Base-by-base conservation (phyloP, 208 protist genomes). In the Plasmodiophora brassicae region DNA sequence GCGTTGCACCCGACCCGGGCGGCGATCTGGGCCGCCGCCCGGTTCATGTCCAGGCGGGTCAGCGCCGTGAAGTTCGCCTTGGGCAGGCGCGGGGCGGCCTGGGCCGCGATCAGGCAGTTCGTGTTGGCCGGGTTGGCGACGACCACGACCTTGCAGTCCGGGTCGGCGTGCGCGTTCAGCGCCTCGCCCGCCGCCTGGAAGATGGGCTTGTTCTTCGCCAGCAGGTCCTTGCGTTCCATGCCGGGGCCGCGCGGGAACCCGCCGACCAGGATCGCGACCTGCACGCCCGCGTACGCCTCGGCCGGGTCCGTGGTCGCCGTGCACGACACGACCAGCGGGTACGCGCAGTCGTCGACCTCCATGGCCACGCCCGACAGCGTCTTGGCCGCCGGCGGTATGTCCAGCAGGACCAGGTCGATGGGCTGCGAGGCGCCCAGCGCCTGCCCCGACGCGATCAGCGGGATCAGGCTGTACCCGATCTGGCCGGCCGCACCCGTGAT, bases 401-500 rank as follows among this genome's bases (percentile, higher is more conserved):
- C 96, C 8, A 98, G 92, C 25, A 97, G 95, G 87, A 93, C 93
- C 46, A 98, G 94, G 71, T 95, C 94, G 54, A 98, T 91, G 46
- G 93, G 95, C 91, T 94, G 93, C 85, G 95, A 85, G 39, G 90
- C 87, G 39, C 96, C 97, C 5, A 98, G 93, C 90, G 98, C 95
- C 60, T 95, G 89, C 83, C 97, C 97, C 41, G 88, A 92, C 39
- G 96, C 96, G 89, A 99, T 95, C 88, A 95, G 92, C 0, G 96
- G 96, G n/a, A 88, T 88, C 20, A 88, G 43, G 22, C 50, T 78
- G 28, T 88, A 88, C 32, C 46, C 85, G 36, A 88, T 88, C 91
- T 97, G 96, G n/a, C 97, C 97, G 45, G 96, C 95, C n/a, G 96
- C 97, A 85, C 97, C 97, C 36, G 96, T 98, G 41, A 98, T 93